Conservation (phyloP, 2,329 filamentous ascomycete species). For the Bretziella fagacearum region DNA sequence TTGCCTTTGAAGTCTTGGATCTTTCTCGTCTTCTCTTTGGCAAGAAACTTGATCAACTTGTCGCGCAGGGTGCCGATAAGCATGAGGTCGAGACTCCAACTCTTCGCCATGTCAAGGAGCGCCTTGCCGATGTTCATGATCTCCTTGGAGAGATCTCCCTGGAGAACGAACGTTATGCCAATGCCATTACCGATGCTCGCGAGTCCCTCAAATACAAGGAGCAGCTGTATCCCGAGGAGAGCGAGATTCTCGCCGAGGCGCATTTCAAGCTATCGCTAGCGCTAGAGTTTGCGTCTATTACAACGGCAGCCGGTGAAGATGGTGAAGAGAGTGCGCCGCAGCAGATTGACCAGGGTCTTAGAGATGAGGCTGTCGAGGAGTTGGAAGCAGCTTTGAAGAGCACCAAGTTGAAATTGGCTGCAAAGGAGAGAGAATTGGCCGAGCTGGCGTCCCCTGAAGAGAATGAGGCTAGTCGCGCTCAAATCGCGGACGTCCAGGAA, state of each 20-base stretch:
- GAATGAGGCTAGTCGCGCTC: slow-evolving; percentile 42
- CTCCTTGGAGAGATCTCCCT: slow-evolving; percentile 91
- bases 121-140: slow-evolving; percentile 83
- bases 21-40: slow-evolving; percentile 51
- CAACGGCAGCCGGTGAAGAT: slow-evolving; percentile 35
- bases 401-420: slow-evolving; percentile 52
- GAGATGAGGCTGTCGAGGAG: slow-evolving; percentile 53
- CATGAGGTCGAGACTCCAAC: slow-evolving; percentile 24
- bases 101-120: slow-evolving; percentile 54
- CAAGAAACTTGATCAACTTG: slow-evolving; percentile 33
- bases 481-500: slow-evolving; percentile 58
- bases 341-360: slow-evolving; percentile 48
- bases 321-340: slow-evolving; percentile 24
- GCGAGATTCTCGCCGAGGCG: slow-evolving; percentile 76
- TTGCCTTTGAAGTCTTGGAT: slow-evolving; percentile 73
- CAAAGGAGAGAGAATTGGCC: slow-evolving; percentile 49
- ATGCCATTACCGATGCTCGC: slow-evolving; percentile 71
- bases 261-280: slow-evolving; percentile 94
- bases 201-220: slow-evolving; percentile 64
- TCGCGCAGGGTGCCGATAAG: slow-evolving; percentile 13
- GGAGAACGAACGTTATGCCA: slow-evolving; percentile 76
- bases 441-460: slow-evolving; percentile 48
- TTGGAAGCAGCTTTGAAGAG: slow-evolving; percentile 59
- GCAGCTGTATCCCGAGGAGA: slow-evolving; percentile 61
- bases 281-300: slow-evolving; percentile 79